Conservation (phyloP, 2,329 filamentous ascomycete genomes). For the Orbilia quercus region DNA sequence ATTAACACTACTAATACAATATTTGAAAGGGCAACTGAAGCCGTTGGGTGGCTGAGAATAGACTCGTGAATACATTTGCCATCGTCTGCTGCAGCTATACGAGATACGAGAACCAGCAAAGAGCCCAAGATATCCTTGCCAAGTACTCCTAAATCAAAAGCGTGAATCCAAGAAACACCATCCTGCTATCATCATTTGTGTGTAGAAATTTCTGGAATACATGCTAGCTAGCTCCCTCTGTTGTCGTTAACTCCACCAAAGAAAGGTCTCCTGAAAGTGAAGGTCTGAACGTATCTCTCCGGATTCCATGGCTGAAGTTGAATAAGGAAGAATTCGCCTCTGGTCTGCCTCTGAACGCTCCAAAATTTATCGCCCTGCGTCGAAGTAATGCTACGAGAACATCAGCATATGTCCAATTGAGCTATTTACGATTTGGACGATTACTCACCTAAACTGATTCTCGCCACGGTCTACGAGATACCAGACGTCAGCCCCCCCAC, state of each 20-base stretch:
- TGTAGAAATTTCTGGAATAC: neutral
- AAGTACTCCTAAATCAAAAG: too few relatives aligned
- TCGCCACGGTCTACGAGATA: neutral
- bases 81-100: too few relatives aligned
- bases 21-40: too few relatives aligned
- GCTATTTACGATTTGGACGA: neutral
- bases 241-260: constrained; percentile 19
- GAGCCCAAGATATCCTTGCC: too few relatives aligned
- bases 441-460: constrained; percentile 12
- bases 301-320: neutral
- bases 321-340: neutral
- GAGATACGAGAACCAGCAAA: too few relatives aligned
- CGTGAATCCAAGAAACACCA: too few relatives aligned
- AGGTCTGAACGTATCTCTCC: constrained; percentile 11
- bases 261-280: neutral
- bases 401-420: neutral
- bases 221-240: neutral
- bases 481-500: constrained; percentile 4
- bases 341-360: constrained; percentile 16
- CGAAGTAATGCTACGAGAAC: neutral
- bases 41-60: too few relatives aligned
- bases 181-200: neutral
- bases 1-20: too few relatives aligned
- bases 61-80: too few relatives aligned
- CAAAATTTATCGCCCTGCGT: constrained; percentile 3